Evolutionary conservation across 1,139 yeast genomes (phyloP).

Genomic region (Fermentozyma sake): DNA sequence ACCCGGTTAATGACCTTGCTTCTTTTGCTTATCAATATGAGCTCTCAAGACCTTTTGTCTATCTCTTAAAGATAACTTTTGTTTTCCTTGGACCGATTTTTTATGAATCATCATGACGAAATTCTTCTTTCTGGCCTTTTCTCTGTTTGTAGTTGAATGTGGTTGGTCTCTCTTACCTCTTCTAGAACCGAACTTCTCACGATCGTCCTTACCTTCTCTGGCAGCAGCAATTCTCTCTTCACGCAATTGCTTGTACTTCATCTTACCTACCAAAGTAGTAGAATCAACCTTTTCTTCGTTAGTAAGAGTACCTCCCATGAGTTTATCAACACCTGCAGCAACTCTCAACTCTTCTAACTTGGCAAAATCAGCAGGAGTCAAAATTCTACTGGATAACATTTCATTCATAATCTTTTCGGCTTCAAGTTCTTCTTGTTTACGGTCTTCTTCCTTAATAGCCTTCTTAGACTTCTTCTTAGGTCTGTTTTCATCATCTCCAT

Average conservation of each 20-base stretch:
- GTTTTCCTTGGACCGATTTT: slow-evolving; percentile 90
- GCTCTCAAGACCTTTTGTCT: slow-evolving; percentile 82
- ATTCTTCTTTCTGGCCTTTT: slow-evolving; percentile 97
- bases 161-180: slow-evolving; percentile 75
- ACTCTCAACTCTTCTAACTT: slow-evolving; percentile 81
- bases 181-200: slow-evolving; percentile 85
- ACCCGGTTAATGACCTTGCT: slow-evolving; percentile 70
- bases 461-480: slow-evolving; percentile 23
- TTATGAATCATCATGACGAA: slow-evolving; percentile 98
- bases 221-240: slow-evolving; percentile 89
- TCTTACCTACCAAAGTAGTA: slow-evolving; percentile 70
- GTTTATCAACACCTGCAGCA: slow-evolving; percentile 78
- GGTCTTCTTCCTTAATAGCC: slow-evolving; percentile 4
- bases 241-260: slow-evolving; percentile 78
- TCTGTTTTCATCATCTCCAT: slow-evolving; percentile 29
- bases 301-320: slow-evolving; percentile 53
- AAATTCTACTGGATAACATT: slow-evolving; percentile 66
- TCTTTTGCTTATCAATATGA: slow-evolving; percentile 85
- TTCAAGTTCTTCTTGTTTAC: slow-evolving; percentile 4
- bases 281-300: slow-evolving; percentile 89
- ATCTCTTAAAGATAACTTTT: slow-evolving; percentile 82
- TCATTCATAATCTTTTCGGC: slow-evolving; percentile 52
- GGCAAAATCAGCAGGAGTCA: slow-evolving; percentile 97
- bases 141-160: slow-evolving; percentile 91
- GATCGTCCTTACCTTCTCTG: slow-evolving; percentile 87